Percentiles rank a stretch among this genome's conserved stretches.
Conservation (phyloP, 1,284 basidiomycete species). For the Golubevia pallescens region DNA sequence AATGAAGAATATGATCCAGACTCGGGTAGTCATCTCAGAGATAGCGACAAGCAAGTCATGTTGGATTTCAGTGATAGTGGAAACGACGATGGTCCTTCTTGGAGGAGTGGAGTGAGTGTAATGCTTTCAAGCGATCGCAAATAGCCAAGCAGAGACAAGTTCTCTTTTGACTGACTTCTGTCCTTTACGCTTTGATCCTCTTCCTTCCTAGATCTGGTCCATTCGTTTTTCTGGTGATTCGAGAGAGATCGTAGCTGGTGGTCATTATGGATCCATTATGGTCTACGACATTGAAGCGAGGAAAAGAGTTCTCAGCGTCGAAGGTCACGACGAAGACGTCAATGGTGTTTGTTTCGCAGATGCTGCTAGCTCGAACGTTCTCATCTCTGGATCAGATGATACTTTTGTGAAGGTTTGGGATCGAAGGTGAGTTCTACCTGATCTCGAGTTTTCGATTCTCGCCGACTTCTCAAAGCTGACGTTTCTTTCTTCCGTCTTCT, state of each 20-base stretch:
- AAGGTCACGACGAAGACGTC: constrained; percentile 85
- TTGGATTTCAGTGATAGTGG: constrained; percentile 63
- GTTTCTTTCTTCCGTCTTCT: too few species aligned
- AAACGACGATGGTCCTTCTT: constrained; percentile 62
- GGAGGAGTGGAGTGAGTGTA: constrained; percentile 43
- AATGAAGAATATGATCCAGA: constrained; percentile 69
- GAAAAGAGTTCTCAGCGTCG: constrained; percentile 79
- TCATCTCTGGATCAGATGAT: constrained; percentile 93
- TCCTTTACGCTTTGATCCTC: background rate
- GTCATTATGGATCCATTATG: constrained; percentile 64
- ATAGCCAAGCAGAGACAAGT: constrained; percentile 18
- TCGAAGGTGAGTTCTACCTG: too few species aligned
- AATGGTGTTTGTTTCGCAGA: constrained; percentile 96
- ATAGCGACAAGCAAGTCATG: constrained; percentile 41
- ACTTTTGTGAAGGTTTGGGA: constrained; percentile 87
- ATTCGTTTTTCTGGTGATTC: constrained; percentile 95
- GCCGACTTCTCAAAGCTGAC: too few species aligned
- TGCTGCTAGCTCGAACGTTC: constrained; percentile 84
- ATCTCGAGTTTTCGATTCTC: too few species aligned
- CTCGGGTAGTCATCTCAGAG: constrained; percentile 59
- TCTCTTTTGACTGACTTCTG: background rate
- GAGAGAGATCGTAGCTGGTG: constrained; percentile 78
- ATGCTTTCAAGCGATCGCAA: too few species aligned
- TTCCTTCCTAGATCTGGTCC: constrained; percentile 74
- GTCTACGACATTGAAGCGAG: constrained; percentile 89